A percentile compares a stretch with the other conserved stretches of the same genome.
These are phyloP conservation scores for Blastocystis sp. DNA, from an alignment of 352 stramenopile genomes.

Conservation along the genomic window DNA sequence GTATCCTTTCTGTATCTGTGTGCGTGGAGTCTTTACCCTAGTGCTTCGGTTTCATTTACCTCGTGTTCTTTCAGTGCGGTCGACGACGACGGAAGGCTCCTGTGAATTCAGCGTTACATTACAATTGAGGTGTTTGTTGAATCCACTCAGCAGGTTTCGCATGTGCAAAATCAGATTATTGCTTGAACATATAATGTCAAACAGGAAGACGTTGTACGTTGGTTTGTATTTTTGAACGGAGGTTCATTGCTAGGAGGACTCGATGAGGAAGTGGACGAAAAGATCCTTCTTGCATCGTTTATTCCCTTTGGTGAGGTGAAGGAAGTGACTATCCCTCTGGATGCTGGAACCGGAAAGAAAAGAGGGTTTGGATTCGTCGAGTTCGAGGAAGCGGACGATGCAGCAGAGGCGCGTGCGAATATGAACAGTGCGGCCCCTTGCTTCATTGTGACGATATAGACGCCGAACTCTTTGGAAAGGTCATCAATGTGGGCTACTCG, in stretches of 20 bases:
- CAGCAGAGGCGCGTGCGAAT: conserved; percentile 46
- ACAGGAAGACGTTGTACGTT: conserved; percentile 45
- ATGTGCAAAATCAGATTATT: neutral
- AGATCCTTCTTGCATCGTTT: conserved; percentile 35
- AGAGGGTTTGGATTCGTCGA: conserved; percentile 55
- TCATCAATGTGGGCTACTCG: conserved; percentile 51
- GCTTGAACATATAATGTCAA: conserved; percentile 19
- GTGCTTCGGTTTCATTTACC: neutral
- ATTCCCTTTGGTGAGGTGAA: conserved; percentile 55
- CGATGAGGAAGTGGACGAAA: conserved; percentile 50
- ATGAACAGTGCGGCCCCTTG: neutral
- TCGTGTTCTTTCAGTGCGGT: neutral
- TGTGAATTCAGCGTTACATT: neutral
- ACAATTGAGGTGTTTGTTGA: conserved; percentile 21
- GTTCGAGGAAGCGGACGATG: conserved; percentile 56
- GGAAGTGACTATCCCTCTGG: conserved; percentile 49
- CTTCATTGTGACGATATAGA: neutral
- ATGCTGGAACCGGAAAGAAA: conserved; percentile 46
- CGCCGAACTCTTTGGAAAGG: conserved; percentile 48
- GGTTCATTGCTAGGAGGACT: conserved; percentile 19
- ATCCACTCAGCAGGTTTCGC: neutral
- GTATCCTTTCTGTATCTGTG: neutral
- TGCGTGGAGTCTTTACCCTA: neutral
- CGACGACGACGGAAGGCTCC: neutral
- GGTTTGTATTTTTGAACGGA: neutral